These are phyloP conservation scores for Xanthoceras sorbifolium DNA, from an alignment of 345 rosid genomes.

Conservation along the genomic window DNA sequence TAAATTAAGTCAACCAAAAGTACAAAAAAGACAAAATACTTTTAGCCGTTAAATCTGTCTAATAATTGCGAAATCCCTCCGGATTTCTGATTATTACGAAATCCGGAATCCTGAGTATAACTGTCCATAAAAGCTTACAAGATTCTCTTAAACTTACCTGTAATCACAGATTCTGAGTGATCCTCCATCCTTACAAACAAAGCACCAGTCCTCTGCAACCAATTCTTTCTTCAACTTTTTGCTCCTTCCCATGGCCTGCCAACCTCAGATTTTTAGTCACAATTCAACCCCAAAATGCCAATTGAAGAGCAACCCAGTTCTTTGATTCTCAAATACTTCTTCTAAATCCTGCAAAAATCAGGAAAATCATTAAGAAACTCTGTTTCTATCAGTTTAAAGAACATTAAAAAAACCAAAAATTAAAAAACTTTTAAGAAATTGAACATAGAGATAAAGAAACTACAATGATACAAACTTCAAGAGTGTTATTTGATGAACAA, in stretches of 20 bases:
- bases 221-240: constrained; percentile 34
- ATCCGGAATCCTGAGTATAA: neutral
- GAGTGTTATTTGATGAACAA: too few species aligned
- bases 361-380: neutral
- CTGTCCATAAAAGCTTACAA: neutral
- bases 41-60: neutral
- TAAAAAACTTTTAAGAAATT: too few species aligned
- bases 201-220: constrained; percentile 44
- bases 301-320: neutral
- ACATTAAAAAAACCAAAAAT: too few species aligned
- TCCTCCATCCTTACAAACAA: constrained; percentile 63
- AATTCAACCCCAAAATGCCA: constrained; percentile 8
- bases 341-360: neutral
- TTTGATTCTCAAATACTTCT: neutral
- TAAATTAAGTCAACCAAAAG: too few species aligned
- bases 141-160: constrained; percentile 34
- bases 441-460: neutral
- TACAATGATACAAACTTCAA: too few species aligned
- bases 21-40: neutral
- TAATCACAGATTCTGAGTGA: constrained; percentile 45
- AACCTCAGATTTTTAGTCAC: neutral
- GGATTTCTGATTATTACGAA: neutral
- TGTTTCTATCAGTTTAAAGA: too few species aligned
- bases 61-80: too few species aligned
- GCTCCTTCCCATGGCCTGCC: constrained; percentile 24